Evolutionary conservation across 306 rosid genomes (phyloP), one percentile per base, ranked within the genome.

Genomic region (Fagus sylvatica): DNA sequence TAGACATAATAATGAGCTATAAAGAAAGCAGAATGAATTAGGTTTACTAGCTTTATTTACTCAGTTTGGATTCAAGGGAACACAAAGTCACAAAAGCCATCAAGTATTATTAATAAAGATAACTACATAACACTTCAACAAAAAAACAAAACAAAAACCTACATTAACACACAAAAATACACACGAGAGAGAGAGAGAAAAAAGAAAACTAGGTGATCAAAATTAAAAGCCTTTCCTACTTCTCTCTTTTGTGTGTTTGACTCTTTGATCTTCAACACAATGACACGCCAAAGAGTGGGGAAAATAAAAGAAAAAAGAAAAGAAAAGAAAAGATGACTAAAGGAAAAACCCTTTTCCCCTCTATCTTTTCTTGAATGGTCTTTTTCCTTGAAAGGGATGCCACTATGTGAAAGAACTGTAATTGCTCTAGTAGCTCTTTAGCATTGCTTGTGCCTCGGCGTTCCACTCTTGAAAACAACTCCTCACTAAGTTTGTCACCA

Each of bases 401-500:
- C 56, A 95, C 96, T 6, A 95, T 95, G 78, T 95, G 98, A 85
- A 77, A 91, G 90, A 95, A 95, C 76, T 95, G 98, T 3, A 95
- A 85, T 54, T 93, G 85, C 74, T 93, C 97, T 30, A 95, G 81
- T 5, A 91, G 83, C 61, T 87, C 97, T 73, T 91, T 88, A 56
- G 93, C 97, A 41, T 93, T 93, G 68, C 41, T 57, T 10, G 89
- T 51, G 60, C 82, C 99, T 82, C 99, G 62, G 11, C 28, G 54
- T 49, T 84, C 91, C 19, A 93, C 96, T 41, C 93, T 85, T 28
- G 62, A 72, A 55, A 95, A 95, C 34, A 95, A 92, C 55, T 92
- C 91, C 10, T 88, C 88, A 41, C 97, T 82, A 1, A 95, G 90
- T 48, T 80, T 86, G 33, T 93, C 98, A 0, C 98, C 99, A 7